Conservation (phyloP, 805 yeast species). For the Blastobotrys americana region DNA sequence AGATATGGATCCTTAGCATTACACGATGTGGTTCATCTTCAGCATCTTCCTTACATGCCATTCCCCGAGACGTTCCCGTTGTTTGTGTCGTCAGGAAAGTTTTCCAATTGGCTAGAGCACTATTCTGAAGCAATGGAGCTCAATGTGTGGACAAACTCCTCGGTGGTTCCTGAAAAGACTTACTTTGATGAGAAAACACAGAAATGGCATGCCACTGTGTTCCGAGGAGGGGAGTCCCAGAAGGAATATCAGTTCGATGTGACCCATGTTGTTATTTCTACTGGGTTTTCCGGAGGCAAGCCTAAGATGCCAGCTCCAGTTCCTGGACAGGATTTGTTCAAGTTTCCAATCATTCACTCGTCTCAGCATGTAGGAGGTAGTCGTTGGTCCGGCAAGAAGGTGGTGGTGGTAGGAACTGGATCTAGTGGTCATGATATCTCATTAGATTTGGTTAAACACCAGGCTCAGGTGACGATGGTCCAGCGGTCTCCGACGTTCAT, state of each 20-base stretch:
- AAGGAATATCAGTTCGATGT: slow-evolving; percentile 16
- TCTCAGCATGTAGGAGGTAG: slow-evolving; percentile 38
- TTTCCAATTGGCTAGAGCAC: slow-evolving; percentile 39
- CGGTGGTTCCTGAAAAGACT: slow-evolving; percentile 24
- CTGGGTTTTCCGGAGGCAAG: slow-evolving; percentile 40
- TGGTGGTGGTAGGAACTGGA: slow-evolving; percentile 41
- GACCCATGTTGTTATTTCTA: slow-evolving; percentile 37
- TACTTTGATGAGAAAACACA: slow-evolving; percentile 29
- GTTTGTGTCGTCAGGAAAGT: slow-evolving; percentile 39
- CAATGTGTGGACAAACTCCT: slow-evolving; percentile 32
- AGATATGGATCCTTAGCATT: slow-evolving; percentile 39
- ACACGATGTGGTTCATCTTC: slow-evolving; percentile 42
- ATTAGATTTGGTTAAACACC: slow-evolving; percentile 41
- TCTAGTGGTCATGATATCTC: slow-evolving; percentile 43
- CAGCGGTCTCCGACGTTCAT: slow-evolving; percentile 43
- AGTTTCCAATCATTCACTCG: slow-evolving; percentile 38
- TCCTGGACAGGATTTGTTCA: slow-evolving; percentile 33
- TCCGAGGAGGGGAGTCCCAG: slow-evolving; percentile 19
- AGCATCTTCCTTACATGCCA: slow-evolving; percentile 36
- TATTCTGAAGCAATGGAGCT: slow-evolving; percentile 38
- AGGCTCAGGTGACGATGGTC: slow-evolving; percentile 38
- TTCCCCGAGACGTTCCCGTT: slow-evolving; percentile 39
- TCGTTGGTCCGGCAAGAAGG: slow-evolving; percentile 37
- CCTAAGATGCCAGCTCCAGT: slow-evolving; percentile 38
- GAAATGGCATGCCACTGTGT: slow-evolving; percentile 33